Conservation (phyloP, 805 yeast genomes). For the Candida hispaniensis region DNA sequence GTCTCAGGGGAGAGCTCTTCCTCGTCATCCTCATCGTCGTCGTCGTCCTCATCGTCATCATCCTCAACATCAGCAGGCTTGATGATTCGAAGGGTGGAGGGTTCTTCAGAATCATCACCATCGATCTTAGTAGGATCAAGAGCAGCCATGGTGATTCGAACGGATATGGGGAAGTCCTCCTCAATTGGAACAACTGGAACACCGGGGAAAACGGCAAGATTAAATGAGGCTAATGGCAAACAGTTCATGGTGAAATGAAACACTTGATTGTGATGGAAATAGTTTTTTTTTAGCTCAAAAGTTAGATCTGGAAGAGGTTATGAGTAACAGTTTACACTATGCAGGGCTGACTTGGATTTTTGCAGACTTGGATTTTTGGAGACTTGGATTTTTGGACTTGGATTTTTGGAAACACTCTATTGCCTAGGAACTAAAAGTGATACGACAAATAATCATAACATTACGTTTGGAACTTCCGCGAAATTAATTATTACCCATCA, state of each 20-base stretch:
- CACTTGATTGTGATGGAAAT: conserved; percentile 14
- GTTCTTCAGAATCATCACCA: conserved; percentile 45
- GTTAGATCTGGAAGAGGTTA: too few species aligned
- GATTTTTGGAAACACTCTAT: too few species aligned
- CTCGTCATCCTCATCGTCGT: conserved; percentile 24
- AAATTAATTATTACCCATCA: too few species aligned
- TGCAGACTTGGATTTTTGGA: too few species aligned
- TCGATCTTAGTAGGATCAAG: conserved; percentile 74
- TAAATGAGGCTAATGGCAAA: conserved; percentile 76
- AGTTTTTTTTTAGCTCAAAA: too few species aligned
- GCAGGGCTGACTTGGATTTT: too few species aligned
- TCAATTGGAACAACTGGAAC: conserved; percentile 79
- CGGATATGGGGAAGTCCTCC: conserved; percentile 77
- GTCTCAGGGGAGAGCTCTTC: conserved; percentile 24
- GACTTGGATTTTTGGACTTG: too few species aligned
- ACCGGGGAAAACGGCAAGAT: conserved; percentile 77
- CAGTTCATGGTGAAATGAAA: conserved; percentile 4
- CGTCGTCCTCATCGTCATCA: conserved; percentile 17
- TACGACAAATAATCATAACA: too few species aligned
- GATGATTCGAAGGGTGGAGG: conserved; percentile 82
- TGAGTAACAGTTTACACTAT: too few species aligned
- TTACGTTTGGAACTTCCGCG: too few species aligned
- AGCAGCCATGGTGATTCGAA: conserved; percentile 90
- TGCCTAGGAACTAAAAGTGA: too few species aligned
- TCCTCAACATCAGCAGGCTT: conserved; percentile 44